phyloP scores from a whole-genome alignment of 1,284 basidiomycete species.

The Grifola frondosa region DNA sequence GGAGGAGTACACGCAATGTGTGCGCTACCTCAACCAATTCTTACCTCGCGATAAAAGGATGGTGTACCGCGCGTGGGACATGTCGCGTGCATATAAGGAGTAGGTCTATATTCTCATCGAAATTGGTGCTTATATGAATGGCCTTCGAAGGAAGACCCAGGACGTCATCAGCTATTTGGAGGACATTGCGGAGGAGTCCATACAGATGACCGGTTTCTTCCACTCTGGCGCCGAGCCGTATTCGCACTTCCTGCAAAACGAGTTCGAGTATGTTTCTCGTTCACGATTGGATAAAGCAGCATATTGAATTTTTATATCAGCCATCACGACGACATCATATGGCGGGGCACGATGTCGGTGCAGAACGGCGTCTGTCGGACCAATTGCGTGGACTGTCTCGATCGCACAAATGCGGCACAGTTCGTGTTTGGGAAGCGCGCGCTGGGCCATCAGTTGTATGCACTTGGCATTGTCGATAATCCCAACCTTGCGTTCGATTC shows the following conservation, averaged over 20 bases:
- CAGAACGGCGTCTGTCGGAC: slow-evolving; percentile 91
- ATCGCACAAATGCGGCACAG: slow-evolving; percentile 96
- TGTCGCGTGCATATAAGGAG: slow-evolving; percentile 91
- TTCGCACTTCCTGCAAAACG: slow-evolving; percentile 59
- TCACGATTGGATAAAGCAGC: neutral
- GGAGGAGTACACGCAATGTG: slow-evolving; percentile 90
- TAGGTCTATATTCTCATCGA: slow-evolving; percentile 30
- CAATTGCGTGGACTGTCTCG: slow-evolving; percentile 96
- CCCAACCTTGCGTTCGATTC: slow-evolving; percentile 92
- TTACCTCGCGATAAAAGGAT: slow-evolving; percentile 85
- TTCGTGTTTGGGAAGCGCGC: slow-evolving; percentile 98
- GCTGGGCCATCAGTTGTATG: slow-evolving; percentile 93
- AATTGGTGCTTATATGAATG: slow-evolving; percentile 1
- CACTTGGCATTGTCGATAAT: slow-evolving; percentile 83
- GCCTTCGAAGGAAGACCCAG: slow-evolving; percentile 73
- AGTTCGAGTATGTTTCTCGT: slow-evolving; percentile 40
- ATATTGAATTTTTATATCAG: neutral
- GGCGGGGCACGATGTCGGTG: slow-evolving; percentile 72
- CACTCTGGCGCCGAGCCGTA: slow-evolving; percentile 83
- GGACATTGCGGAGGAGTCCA: slow-evolving; percentile 92
- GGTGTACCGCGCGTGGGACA: slow-evolving; percentile 94
- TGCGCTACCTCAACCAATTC: slow-evolving; percentile 94
- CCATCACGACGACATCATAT: slow-evolving; percentile 35
- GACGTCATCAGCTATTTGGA: slow-evolving; percentile 97
- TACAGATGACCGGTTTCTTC: slow-evolving; percentile 92